These are phyloP conservation scores for Penicillium janthinellum DNA, from an alignment of 2,329 filamentous ascomycete species.

Conservation along the genomic window DNA sequence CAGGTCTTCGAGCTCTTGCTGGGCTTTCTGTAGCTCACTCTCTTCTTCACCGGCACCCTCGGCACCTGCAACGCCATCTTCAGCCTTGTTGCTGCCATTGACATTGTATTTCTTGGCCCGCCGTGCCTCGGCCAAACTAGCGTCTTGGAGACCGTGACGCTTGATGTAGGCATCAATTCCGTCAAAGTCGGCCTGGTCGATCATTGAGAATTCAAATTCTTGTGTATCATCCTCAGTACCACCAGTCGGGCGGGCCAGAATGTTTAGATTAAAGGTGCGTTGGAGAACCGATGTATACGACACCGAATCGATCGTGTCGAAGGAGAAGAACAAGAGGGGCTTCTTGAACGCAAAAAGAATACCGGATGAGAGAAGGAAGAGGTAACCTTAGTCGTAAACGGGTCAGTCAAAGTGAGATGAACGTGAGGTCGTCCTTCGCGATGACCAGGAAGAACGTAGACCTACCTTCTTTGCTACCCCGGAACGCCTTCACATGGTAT, in stretches of 20 bases:
- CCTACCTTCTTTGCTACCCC: conserved; percentile 66
- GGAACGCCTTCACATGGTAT: conserved; percentile 65
- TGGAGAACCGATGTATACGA: conserved; percentile 67
- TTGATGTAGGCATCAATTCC: conserved; percentile 66
- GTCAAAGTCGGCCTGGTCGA: conserved; percentile 64
- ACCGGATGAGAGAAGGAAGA: conserved; percentile 63
- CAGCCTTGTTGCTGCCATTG: conserved; percentile 40
- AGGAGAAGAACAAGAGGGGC: conserved; percentile 63
- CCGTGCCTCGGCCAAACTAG: conserved; percentile 62
- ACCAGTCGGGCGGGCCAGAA: conserved; percentile 46
- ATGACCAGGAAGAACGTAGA: conserved; percentile 1
- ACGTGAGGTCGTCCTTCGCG: neutral
- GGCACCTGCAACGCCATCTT: conserved; percentile 31
- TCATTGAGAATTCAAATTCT: conserved; percentile 66
- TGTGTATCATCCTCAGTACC: conserved; percentile 46
- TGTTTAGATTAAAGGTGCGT: conserved; percentile 66
- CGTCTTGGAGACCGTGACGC: conserved; percentile 62
- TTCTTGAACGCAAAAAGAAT: conserved; percentile 69
- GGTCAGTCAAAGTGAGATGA: neutral
- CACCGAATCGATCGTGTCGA: conserved; percentile 60
- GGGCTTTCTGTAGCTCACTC: conserved; percentile 61
- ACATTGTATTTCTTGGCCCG: conserved; percentile 62
- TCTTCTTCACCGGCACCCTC: conserved; percentile 54
- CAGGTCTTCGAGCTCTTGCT: conserved; percentile 55
- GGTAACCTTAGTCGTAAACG: conserved; percentile 53